A percentile compares a stretch with the other conserved stretches of the same genome.
Evolutionary conservation across 352 stramenopile genomes (phyloP).

Genomic region (Globisporangium middletonii): DNA sequence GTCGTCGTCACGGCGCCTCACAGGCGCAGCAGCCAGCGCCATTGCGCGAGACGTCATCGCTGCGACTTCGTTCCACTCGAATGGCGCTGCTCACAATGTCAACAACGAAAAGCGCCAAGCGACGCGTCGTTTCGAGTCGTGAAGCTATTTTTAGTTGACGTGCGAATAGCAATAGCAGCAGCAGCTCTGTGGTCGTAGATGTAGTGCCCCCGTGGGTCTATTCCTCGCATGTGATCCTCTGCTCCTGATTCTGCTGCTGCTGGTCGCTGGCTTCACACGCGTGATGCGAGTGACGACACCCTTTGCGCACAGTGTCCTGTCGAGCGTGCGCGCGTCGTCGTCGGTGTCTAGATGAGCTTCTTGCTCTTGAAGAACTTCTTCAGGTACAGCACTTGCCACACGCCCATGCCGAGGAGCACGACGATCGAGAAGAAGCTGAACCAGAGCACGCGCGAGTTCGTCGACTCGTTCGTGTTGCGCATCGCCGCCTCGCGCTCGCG

Average conservation of each 20-base stretch:
- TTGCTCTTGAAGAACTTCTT: slow-evolving; percentile 93
- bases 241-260: neutral
- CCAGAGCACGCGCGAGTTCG: slow-evolving; percentile 85
- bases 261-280: neutral
- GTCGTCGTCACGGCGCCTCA: neutral
- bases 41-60: neutral
- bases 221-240: neutral
- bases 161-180: neutral
- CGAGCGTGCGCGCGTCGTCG: neutral
- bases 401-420: slow-evolving; percentile 77
- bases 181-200: neutral
- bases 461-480: slow-evolving; percentile 88
- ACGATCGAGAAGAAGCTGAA: slow-evolving; percentile 88
- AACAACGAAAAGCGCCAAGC: no score
- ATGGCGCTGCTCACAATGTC: neutral
- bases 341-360: slow-evolving; percentile 76
- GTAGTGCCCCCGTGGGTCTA: neutral
- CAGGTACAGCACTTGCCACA: slow-evolving; percentile 87
- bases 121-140: neutral
- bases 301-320: no score
- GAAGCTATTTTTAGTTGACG: neutral
- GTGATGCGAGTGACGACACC: no score
- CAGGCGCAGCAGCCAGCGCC: no score
- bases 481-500: slow-evolving; percentile 78
- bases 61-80: neutral